Conservation (phyloP, 306 rosid genomes). For the Vicia villosa region DNA sequence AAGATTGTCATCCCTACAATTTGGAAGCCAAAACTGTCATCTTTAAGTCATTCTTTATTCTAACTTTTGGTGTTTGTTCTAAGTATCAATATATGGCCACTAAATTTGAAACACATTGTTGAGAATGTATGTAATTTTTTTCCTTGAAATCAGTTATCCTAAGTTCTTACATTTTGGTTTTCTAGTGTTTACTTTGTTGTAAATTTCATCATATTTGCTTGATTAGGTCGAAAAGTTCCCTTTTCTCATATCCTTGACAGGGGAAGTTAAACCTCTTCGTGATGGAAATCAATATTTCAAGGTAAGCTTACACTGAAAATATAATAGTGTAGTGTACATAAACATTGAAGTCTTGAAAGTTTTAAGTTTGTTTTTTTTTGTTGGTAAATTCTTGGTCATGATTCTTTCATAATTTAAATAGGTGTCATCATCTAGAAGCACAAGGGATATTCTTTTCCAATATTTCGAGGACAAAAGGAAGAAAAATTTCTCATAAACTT, state of each 20-base stretch:
- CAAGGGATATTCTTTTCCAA: conserved; percentile 41
- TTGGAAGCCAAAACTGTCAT: neutral
- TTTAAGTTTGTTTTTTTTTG: neutral
- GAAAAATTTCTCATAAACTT: conserved; percentile 36
- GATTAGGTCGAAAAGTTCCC: conserved; percentile 10
- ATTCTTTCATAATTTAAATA: conserved; percentile 29
- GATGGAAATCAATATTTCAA: conserved; percentile 46
- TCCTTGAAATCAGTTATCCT: neutral
- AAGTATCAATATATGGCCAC: conserved; percentile 3
- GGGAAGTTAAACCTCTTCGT: conserved; percentile 29
- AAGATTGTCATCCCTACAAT: neutral
- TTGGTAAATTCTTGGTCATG: neutral
- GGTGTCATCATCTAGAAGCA: conserved; percentile 44
- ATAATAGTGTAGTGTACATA: neutral
- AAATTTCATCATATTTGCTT: conserved; percentile 16
- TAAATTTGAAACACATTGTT: conserved; percentile 18
- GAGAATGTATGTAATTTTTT: conserved; percentile 22
- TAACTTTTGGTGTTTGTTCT: conserved; percentile 17
- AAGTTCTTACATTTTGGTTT: conserved; percentile 11
- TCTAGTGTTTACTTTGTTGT: neutral
- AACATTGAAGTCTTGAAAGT: conserved; percentile 3
- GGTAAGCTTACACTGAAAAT: conserved; percentile 31
- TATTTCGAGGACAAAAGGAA: conserved; percentile 37
- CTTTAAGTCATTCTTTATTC: neutral
- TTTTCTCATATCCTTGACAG: conserved; percentile 28